Base-by-base conservation (phyloP, 2,329 filamentous ascomycete species). In the Neospermospora avenae region DNA sequence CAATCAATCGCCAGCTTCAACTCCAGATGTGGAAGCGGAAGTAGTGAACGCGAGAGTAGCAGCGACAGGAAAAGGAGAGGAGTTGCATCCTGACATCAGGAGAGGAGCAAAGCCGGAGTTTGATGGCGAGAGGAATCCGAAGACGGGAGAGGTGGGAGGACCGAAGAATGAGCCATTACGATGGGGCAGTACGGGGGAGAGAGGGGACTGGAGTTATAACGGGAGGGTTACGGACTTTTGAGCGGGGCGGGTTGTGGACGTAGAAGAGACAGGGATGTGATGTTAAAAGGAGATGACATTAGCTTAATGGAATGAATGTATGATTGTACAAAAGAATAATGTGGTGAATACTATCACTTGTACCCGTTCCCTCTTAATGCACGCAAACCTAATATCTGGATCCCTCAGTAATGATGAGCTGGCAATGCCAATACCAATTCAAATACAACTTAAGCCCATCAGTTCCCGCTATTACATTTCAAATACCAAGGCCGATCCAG, bases 91-190 rank as follows among this genome's bases (percentile, higher is more conserved):
- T 0, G 86, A 91, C 73, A 77, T 93, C 59, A 81, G 88, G 65
- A 79, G 86, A 65, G 93, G 93, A 37, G 88, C 92, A 45, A 84
- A 87, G 70, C 93, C 95, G 1, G 93, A 98, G 77, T 99, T 99
- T 70, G 87, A 93, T 67, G 95, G 95, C 60, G 93, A 98, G 57
- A 82, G 80, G 58, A 98, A 99, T 74, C 95, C 95, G 2, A 89
- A 88, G 80, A 99, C 95, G 1, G 95, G 95, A 24, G 95, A 99
- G 80, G 85, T 97, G 11, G 95, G 95, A 5, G 95, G 95, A 0
- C 95, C 95, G 5, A 99, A 98, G 85, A 98, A 96, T 72, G 93
- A 99, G 76, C 95, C 95, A 55, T 72, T 98, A 72, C 79, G 93
- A 69, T 97, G 93, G 93, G 92, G 92, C 0, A 79, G 81, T 18